These are phyloP conservation scores for Calocera viscosa DNA, from an alignment of 768 basidiomycete genomes.

Conservation along the genomic window DNA sequence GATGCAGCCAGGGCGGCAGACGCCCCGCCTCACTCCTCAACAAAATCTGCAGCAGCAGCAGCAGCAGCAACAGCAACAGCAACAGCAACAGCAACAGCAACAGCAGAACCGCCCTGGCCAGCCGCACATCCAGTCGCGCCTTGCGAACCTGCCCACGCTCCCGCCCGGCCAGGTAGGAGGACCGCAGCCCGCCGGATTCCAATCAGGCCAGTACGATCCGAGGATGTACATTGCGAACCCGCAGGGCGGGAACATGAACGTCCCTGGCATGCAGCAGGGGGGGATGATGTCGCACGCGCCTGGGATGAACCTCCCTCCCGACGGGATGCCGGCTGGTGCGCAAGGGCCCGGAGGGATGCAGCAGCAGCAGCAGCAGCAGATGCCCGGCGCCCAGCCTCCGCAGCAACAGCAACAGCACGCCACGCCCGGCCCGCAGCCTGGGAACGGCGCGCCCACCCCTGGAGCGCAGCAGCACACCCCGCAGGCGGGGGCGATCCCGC, in stretches of 20 bases:
- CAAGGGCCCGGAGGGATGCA: conserved; percentile 18
- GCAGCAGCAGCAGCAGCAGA: conserved; percentile 12
- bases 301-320: neutral
- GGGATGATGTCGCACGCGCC: conserved; percentile 27
- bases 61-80: conserved; percentile 40
- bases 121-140: conserved; percentile 17
- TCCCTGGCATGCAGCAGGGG: conserved; percentile 15
- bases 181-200: conserved; percentile 20
- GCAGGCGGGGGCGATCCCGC: neutral
- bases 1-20: neutral
- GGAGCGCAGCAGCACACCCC: neutral
- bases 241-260: neutral
- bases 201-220: conserved; percentile 12
- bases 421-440: neutral
- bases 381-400: conserved; percentile 12
- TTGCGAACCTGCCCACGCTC: conserved; percentile 27
- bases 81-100: conserved; percentile 11
- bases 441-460: neutral
- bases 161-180: conserved; percentile 17
- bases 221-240: neutral
- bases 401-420: conserved; percentile 1
- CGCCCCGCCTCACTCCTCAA: neutral
- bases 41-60: conserved; percentile 10
- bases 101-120: neutral
- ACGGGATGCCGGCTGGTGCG: neutral